Evolutionary conservation across 495 filamentous ascomycete species (phyloP).

Genomic region (Xylaria grammica): DNA sequence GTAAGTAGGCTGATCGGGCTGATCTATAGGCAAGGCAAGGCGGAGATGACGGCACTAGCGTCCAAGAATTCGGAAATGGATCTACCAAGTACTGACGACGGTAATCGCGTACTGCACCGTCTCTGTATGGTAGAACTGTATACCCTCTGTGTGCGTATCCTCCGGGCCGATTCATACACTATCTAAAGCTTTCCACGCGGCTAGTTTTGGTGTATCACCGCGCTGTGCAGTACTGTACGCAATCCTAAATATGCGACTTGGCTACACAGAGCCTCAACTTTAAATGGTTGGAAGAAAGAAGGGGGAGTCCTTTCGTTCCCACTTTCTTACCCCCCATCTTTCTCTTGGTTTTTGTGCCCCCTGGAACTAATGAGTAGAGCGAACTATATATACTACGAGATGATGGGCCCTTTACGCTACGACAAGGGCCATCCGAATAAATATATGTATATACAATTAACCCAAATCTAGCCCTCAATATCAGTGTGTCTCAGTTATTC

Average conservation of each 20-base stretch:
- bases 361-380: too few species aligned
- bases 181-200: background rate
- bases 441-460: too few species aligned
- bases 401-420: too few species aligned
- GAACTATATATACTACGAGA: too few species aligned
- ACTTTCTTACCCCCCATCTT: background rate
- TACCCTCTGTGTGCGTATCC: background rate
- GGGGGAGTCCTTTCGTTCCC: background rate
- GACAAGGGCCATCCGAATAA: too few species aligned
- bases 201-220: background rate
- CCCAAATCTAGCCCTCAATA: too few species aligned
- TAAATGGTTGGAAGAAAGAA: background rate
- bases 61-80: background rate
- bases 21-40: background rate
- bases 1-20: background rate
- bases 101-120: too few species aligned
- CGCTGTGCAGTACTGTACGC: background rate
- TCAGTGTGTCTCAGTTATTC: background rate
- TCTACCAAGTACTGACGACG: background rate
- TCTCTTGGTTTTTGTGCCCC: background rate
- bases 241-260: background rate
- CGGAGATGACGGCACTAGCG: background rate
- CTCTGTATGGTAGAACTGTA: too few species aligned
- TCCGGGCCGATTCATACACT: constrained; percentile 8
- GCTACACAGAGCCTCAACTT: constrained; percentile 9